Base-by-base conservation (phyloP, 495 filamentous ascomycete genomes). In the Hyphodiscus hymeniophilus region DNA sequence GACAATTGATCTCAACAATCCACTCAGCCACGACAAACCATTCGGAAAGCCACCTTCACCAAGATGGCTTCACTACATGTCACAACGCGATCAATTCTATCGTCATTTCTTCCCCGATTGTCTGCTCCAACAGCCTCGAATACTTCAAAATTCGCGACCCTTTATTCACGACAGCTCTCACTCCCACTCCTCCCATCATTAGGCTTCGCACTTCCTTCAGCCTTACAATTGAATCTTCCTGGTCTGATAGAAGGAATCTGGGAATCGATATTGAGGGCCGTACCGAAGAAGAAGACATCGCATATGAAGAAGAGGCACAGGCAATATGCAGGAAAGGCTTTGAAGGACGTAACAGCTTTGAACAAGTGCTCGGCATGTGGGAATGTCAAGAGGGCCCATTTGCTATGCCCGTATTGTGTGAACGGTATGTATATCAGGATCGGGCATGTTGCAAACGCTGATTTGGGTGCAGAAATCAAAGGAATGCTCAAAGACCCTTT, bases 271-370 rank as follows among this genome's bases (percentile, higher is more conserved):
- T 80, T 99, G 28, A 81, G 81, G 52, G 92, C 92, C 3, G 92
- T 95, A 5, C 92, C 92, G 8, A 99, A 99, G 76, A 97, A 95
- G 70, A 99, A 97, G 79, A 94, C 89, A 8, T 95, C 91, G 20
- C 85, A 99, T 65, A 87, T 86, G 75, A 96, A 94, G 74, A 94
- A 86, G 70, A 82, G 92, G 52, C 82, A 87, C 58, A 77, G 94
- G 56, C 88, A 91, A 56, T 81, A 96, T 80, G 91, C 88, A 15
- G 91, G 91, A 57, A 97, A 97, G 66, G 89, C 79, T 32, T 70
- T 97, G 60, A 86, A 91, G 71, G 92, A 97, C 60, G 80, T 94
- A 17, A 91, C 81, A 42, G 73, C 75, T 31, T 70, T 99, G 55
- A 89, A 85, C 64, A 85, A 79, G 59, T 99, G 92, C 59, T 81